A percentile compares a stretch with the other conserved stretches of the same genome.
These are phyloP conservation scores for Immersiporthe knoxdaviesiana DNA, from an alignment of 2,329 filamentous ascomycete species.

Conservation along the genomic window DNA sequence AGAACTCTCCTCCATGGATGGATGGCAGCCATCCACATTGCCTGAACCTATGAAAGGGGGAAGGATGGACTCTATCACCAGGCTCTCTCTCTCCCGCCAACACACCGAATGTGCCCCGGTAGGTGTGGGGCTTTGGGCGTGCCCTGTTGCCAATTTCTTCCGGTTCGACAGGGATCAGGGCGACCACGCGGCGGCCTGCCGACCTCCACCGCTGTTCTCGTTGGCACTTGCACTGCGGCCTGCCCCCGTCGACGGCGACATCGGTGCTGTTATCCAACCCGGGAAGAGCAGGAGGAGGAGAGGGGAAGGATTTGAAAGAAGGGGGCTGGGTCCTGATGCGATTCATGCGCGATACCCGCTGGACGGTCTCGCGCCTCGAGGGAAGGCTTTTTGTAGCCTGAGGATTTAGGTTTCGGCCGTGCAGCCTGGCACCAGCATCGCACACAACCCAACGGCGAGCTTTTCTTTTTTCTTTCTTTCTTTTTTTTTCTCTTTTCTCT, in stretches of 20 bases:
- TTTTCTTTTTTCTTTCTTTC: background rate
- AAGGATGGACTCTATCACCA: too few relatives aligned
- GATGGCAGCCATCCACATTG: background rate
- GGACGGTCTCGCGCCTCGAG: background rate
- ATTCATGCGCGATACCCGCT: background rate
- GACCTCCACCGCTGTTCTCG: slow-evolving; percentile 21
- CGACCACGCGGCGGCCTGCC: slow-evolving; percentile 5
- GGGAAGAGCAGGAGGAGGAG: background rate
- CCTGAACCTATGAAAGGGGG: too few relatives aligned
- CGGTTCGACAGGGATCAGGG: slow-evolving; percentile 14
- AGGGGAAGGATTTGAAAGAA: background rate
- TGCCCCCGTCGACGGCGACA: slow-evolving; percentile 22
- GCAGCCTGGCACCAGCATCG: background rate
- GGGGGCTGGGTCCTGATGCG: background rate
- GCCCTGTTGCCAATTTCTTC: slow-evolving; percentile 3
- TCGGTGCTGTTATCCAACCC: background rate
- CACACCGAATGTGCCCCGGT: slow-evolving; percentile 12
- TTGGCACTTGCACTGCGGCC: background rate
- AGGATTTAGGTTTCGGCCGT: background rate
- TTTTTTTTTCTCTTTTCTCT: background rate
- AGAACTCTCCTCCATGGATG: background rate
- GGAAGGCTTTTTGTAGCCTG: background rate
- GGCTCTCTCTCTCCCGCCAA: background rate
- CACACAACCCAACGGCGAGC: background rate
- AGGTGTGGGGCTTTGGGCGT: background rate